Evolutionary conservation across 208 protist genomes (phyloP).

Genomic region (Wallacemonas sp.): DNA sequence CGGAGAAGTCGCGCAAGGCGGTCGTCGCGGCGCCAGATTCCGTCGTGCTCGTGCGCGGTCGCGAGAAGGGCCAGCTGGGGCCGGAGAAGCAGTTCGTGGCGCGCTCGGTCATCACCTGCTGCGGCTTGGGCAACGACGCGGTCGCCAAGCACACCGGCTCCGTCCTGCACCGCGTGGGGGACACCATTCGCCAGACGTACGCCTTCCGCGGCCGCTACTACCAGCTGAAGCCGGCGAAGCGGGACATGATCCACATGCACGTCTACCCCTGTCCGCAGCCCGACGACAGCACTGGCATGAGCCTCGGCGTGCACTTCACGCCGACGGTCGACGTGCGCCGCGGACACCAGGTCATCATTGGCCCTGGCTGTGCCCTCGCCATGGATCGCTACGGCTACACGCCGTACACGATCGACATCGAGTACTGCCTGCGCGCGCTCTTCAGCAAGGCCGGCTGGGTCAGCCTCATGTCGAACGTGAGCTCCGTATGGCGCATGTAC

Average conservation of each 20-base stretch:
- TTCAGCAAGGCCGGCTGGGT: conserved; percentile 45
- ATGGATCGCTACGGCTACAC: conserved; percentile 59
- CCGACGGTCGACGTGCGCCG: conserved; percentile 50
- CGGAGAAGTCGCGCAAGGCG: neutral
- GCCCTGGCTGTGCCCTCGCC: conserved; percentile 48
- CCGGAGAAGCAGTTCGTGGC: conserved; percentile 39
- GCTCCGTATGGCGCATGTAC: conserved; percentile 34
- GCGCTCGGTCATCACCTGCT: conserved; percentile 54
- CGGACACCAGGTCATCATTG: conserved; percentile 53
- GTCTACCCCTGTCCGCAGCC: conserved; percentile 46
- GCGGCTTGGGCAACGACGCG: conserved; percentile 51
- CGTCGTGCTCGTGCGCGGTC: conserved; percentile 45
- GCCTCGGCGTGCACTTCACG: conserved; percentile 58
- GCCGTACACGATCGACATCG: conserved; percentile 38
- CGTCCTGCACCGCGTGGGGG: conserved; percentile 24
- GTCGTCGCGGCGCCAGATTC: conserved; percentile 5
- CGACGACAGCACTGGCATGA: conserved; percentile 36
- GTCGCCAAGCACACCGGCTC: conserved; percentile 31
- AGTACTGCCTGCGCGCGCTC: conserved; percentile 35
- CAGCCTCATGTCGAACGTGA: conserved; percentile 31
- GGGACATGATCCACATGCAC: conserved; percentile 42
- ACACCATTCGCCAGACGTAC: conserved; percentile 35
- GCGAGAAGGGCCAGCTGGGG: conserved; percentile 37
- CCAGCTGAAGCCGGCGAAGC: conserved; percentile 36
- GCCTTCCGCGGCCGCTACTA: conserved; percentile 59